phyloP scores from a whole-genome alignment of 208 protist genomes.

The Crithidia bombi region DNA sequence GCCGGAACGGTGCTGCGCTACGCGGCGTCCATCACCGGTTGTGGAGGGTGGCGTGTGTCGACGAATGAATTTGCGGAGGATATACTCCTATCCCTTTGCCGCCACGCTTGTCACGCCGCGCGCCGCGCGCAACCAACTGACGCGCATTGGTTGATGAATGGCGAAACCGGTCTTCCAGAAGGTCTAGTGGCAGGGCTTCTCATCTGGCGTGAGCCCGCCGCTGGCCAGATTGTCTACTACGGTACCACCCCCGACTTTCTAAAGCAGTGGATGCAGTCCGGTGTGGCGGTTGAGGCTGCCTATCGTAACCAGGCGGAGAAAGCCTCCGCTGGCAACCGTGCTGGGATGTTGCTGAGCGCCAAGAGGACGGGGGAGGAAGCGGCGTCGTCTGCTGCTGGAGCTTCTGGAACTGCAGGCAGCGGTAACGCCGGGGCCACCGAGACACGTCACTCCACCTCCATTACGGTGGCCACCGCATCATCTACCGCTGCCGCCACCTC shows the following conservation, averaged over 20 bases:
- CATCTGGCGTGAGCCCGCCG: conserved; percentile 42
- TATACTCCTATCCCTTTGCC: conserved; percentile 58
- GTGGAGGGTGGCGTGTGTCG: conserved; percentile 13
- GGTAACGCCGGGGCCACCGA: background rate
- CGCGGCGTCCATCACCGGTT: background rate
- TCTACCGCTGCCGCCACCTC: conserved; percentile 7
- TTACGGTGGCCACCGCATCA: background rate
- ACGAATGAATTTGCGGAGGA: conserved; percentile 58
- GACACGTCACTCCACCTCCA: conserved; percentile 7
- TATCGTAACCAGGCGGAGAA: conserved; percentile 28
- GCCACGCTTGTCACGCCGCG: conserved; percentile 43
- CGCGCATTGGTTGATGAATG: conserved; percentile 54
- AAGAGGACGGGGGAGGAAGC: background rate
- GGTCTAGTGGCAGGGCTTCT: conserved; percentile 37
- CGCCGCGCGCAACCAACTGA: conserved; percentile 47
- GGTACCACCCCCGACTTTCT: conserved; percentile 55
- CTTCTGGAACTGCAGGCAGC: background rate
- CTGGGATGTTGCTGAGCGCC: background rate
- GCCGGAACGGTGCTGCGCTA: conserved; percentile 48
- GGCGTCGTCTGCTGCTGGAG: background rate
- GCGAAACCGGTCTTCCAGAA: conserved; percentile 32
- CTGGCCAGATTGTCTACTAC: conserved; percentile 47
- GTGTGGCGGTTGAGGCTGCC: conserved; percentile 21
- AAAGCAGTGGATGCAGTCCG: conserved; percentile 50
- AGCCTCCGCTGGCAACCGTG: background rate